Evolutionary conservation across 2,329 filamentous ascomycete species (phyloP), one percentile per base, ranked within the genome.

Genomic region (Gaeumannomyces sp.): DNA sequence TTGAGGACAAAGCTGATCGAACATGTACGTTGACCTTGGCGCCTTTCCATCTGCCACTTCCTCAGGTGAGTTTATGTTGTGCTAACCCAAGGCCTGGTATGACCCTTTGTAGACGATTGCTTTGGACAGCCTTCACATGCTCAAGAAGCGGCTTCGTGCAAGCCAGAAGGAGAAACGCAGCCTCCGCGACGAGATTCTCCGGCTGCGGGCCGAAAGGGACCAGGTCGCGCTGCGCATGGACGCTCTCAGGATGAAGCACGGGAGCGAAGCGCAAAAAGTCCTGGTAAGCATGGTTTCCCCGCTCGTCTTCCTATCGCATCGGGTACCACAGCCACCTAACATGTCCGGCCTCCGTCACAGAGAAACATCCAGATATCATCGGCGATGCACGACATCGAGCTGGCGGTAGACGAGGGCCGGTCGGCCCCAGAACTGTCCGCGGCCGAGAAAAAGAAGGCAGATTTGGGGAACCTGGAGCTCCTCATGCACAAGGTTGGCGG

Each of bases 161-260:
- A 81, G 82, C 13, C 83, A 87, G 65, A 84, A 80, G 66, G 82
- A 86, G 70, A 88, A 84, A 71, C 72, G 87, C 4, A 72, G 76
- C 0, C 73, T 89, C 25, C 81, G 87, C 59, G 81, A 86, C 16
- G 84, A 87, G 38, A 85, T 89, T n/a, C 71, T 88, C 33, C 79
- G 80, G 1, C 78, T 89, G 65, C 81, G 84, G 60, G 77, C 79
- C 28, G 86, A 89, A 74, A 78, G 85, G 63, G 85, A 89, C 69
- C 81, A 88, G 68, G 82, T 89, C 10, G 85, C 83, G 6, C 73
- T 89, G 25, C 82, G 81, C 58, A 88, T 87, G 79, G 87, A 89
- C 67, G 84, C 84, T 10, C 77, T 88, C n/a, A 79, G 87, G 59
- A 80, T 81, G 50, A 82, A 80, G 69, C 85, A 89, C 65, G 85